These are phyloP conservation scores for Aspergillus japonicus DNA, from an alignment of 2,329 filamentous ascomycete genomes.

Conservation along the genomic window DNA sequence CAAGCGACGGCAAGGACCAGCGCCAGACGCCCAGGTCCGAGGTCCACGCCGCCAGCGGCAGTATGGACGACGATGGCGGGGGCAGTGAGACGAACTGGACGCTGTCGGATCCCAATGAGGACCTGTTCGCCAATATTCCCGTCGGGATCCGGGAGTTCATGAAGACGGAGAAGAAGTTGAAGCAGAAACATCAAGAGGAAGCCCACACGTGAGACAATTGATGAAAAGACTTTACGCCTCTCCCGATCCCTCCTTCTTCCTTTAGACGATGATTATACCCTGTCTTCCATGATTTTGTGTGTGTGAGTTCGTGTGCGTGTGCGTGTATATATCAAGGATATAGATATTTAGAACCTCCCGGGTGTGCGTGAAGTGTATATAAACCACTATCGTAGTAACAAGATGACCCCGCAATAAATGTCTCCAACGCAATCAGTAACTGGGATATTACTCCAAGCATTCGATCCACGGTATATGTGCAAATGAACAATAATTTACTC, in stretches of 20 bases:
- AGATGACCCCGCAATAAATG: too few species aligned
- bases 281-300: neutral
- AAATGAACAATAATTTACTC: too few species aligned
- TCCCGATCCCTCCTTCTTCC: neutral
- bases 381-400: neutral
- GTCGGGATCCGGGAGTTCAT: conserved; percentile 96
- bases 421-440: too few species aligned
- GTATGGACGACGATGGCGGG: conserved; percentile 78
- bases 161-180: conserved; percentile 90
- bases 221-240: neutral
- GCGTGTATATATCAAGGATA: neutral
- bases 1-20: conserved; percentile 31
- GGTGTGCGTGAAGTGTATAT: neutral
- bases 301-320: too few species aligned
- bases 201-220: conserved; percentile 16
- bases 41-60: conserved; percentile 53
- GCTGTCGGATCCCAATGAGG: conserved; percentile 47
- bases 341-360: neutral
- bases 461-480: too few species aligned
- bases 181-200: conserved; percentile 67
- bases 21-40: conserved; percentile 37
- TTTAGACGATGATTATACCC: neutral
- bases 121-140: conserved; percentile 76
- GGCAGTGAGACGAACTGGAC: conserved; percentile 70
- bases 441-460: too few species aligned